A percentile compares a stretch with the other conserved stretches of the same genome.
These are phyloP conservation scores for Nannochloris sp. DNA, from an alignment of 139 green algal genomes.

Conservation along the genomic window DNA sequence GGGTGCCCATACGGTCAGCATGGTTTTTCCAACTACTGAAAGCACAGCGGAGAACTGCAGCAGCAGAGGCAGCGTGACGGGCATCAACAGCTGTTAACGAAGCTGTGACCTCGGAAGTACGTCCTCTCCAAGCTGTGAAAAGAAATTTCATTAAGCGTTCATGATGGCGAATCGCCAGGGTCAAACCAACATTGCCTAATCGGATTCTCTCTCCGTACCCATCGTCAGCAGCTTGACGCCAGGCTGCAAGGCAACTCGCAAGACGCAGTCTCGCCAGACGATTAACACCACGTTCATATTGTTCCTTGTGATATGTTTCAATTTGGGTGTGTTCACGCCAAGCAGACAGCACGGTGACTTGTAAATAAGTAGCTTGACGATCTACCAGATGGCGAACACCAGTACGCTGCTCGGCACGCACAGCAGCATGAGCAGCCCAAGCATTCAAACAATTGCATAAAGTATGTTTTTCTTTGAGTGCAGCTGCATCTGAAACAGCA, in stretches of 20 bases:
- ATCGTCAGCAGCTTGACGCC: constrained; percentile 1
- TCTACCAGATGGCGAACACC: constrained; percentile 4
- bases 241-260: neutral
- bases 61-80: neutral
- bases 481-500: constrained; percentile 3
- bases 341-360: neutral
- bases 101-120: neutral
- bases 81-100: neutral
- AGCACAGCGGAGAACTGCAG: neutral
- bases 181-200: neutral
- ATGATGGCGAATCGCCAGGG: neutral
- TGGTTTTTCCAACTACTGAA: constrained; percentile 5
- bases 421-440: neutral
- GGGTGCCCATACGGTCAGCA: neutral
- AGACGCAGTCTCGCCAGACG: neutral
- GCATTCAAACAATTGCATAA: constrained; percentile 1
- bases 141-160: neutral
- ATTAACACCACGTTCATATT: constrained; percentile 1
- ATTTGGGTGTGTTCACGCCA: constrained; percentile 1
- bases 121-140: neutral
- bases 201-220: neutral
- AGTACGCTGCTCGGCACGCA: constrained; percentile 1
- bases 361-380: neutral
- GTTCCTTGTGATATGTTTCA: neutral
- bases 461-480: neutral